A percentile compares a stretch with the other conserved stretches of the same genome.
phyloP scores from a whole-genome alignment of 2,329 filamentous ascomycete species.

The Penicillium griseofulvum region DNA sequence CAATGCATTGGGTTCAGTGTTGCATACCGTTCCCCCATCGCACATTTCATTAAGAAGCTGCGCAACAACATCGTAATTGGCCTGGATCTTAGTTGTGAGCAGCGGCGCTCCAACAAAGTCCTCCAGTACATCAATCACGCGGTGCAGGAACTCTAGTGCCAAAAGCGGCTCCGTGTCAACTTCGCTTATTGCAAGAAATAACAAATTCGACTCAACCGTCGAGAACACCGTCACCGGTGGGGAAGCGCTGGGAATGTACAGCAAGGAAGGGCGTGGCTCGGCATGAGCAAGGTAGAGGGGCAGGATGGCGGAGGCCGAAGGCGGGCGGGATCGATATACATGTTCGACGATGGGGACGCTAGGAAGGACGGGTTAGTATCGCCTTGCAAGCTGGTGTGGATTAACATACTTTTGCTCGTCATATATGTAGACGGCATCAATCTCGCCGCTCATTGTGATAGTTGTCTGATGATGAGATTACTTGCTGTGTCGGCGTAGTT shows the following conservation, averaged over 20 bases:
- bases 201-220: conserved; percentile 78
- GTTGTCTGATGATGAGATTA: conserved; percentile 20
- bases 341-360: conserved; percentile 86
- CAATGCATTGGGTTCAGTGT: conserved; percentile 89
- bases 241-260: conserved; percentile 77
- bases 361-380: conserved; percentile 16
- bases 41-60: conserved; percentile 96
- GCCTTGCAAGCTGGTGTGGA: not conserved
- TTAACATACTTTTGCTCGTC: conserved; percentile 81
- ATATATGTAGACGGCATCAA: conserved; percentile 95
- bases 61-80: conserved; percentile 87
- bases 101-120: conserved; percentile 90
- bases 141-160: conserved; percentile 90
- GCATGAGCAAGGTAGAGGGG: conserved; percentile 84
- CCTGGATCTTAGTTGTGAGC: conserved; percentile 80
- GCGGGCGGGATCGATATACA: conserved; percentile 78
- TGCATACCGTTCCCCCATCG: conserved; percentile 83
- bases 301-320: conserved; percentile 71
- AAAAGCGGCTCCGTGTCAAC: conserved; percentile 85
- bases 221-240: conserved; percentile 89
- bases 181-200: conserved; percentile 82
- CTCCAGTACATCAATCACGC: conserved; percentile 86
- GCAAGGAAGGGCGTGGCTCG: conserved; percentile 75
- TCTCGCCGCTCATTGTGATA: conserved; percentile 72
- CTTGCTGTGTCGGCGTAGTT: not conserved